Evolutionary conservation across 805 yeast genomes (phyloP).

Genomic region (Limtongia smithiae): DNA sequence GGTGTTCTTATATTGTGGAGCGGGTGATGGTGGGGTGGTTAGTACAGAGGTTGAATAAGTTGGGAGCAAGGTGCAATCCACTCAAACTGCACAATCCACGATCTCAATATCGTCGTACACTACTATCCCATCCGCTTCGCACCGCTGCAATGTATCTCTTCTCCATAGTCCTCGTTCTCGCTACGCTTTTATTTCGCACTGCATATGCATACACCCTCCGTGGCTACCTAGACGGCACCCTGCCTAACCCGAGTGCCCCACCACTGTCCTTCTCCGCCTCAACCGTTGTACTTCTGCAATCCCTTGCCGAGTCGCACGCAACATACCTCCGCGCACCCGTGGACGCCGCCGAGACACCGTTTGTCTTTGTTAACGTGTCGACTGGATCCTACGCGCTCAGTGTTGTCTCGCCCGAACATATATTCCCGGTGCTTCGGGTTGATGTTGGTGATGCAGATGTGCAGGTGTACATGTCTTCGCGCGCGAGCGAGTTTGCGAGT

Average conservation of each 20-base stretch:
- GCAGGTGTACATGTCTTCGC: constrained; percentile 30
- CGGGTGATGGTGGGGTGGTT: too few species aligned
- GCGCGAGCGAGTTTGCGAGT: constrained; percentile 34
- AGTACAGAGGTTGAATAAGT: too few species aligned
- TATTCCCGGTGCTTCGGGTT: constrained; percentile 23
- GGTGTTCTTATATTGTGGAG: background rate
- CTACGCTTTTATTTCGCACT: background rate
- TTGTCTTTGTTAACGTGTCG: constrained; percentile 31
- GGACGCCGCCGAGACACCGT: constrained; percentile 20
- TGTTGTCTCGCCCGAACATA: constrained; percentile 28
- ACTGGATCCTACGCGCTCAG: constrained; percentile 33
- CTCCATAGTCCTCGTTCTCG: too few species aligned
- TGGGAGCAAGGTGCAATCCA: too few species aligned
- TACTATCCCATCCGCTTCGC: too few species aligned
- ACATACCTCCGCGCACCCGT: constrained; percentile 18
- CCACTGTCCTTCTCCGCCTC: constrained; percentile 5
- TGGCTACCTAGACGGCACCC: constrained; percentile 12
- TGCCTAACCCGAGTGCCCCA: background rate
- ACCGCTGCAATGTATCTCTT: too few species aligned
- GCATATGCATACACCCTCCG: constrained; percentile 17
- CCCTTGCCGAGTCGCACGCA: constrained; percentile 7
- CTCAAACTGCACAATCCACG: too few species aligned
- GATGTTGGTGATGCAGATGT: constrained; percentile 31
- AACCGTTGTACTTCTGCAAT: constrained; percentile 13
- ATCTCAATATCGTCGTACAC: too few species aligned